Conservation (phyloP, 371 early-diverging fungal species). For the Circinella umbellata region DNA sequence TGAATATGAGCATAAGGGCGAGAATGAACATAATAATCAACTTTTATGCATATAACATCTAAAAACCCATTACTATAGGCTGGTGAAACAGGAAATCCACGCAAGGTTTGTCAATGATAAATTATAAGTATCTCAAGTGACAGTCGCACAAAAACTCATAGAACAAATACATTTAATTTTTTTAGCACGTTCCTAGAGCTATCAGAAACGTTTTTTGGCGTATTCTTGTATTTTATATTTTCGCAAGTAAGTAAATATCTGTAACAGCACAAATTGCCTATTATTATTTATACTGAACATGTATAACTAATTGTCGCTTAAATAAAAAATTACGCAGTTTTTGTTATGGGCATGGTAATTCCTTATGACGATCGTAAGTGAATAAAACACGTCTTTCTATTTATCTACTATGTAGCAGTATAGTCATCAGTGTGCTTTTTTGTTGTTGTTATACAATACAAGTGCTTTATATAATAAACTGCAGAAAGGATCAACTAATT, state of each 20-base stretch:
- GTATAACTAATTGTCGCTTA: no score
- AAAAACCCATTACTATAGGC: slow-evolving; percentile 20
- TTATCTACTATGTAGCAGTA: no score
- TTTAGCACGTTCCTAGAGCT: slow-evolving; percentile 35
- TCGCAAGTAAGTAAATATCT: slow-evolving; percentile 35
- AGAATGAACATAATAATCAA: no score
- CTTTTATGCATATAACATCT: not conserved
- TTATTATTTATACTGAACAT: not conserved
- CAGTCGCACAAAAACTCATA: no score
- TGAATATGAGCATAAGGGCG: no score
- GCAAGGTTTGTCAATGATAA: slow-evolving; percentile 34
- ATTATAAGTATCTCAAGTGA: no score
- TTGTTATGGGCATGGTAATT: slow-evolving; percentile 66
- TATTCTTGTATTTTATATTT: slow-evolving; percentile 63
- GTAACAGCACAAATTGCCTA: not conserved
- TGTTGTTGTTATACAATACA: not conserved
- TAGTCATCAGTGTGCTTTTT: not conserved
- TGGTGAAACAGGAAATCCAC: slow-evolving; percentile 58
- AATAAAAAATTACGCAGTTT: slow-evolving; percentile 36
- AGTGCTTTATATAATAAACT: no score
- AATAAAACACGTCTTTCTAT: not conserved
- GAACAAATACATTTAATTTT: not conserved
- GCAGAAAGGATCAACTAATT: no score
- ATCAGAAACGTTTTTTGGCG: slow-evolving; percentile 69
- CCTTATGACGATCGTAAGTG: slow-evolving; percentile 50